phyloP scores from a whole-genome alignment of 352 stramenopile genomes.

The Hyaloperonospora brassicae region DNA sequence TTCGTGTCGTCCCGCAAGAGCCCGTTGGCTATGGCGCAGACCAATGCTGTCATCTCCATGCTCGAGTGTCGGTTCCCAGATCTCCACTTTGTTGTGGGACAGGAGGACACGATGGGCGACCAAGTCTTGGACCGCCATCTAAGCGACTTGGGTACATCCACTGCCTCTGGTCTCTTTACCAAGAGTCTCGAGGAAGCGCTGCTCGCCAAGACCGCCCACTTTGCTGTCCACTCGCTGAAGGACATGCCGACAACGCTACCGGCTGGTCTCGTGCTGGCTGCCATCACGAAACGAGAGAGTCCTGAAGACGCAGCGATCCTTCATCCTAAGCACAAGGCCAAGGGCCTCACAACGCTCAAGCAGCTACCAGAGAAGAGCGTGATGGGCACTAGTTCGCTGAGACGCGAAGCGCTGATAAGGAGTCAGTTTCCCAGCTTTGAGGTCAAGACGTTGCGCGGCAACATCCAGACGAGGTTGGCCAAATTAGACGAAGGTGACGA shows the following conservation, averaged over 20 bases:
- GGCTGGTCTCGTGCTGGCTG: conserved; percentile 63
- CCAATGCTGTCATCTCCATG: conserved; percentile 75
- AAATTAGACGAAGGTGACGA: conserved; percentile 81
- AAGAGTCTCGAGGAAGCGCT: conserved; percentile 85
- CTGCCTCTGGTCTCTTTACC: conserved; percentile 75
- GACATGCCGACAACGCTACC: conserved; percentile 85
- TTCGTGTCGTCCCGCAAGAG: conserved; percentile 85
- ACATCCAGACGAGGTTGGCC: conserved; percentile 80
- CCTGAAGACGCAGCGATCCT: conserved; percentile 78
- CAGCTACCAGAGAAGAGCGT: conserved; percentile 57
- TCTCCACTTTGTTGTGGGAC: conserved; percentile 66
- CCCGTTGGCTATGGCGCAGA: conserved; percentile 84
- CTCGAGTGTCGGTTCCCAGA: conserved; percentile 59
- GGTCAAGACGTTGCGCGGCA: conserved; percentile 81
- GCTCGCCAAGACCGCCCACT: conserved; percentile 50
- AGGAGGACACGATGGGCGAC: conserved; percentile 78
- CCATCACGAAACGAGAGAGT: conserved; percentile 77
- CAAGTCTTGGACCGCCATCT: conserved; percentile 71
- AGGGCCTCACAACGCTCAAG: conserved; percentile 44
- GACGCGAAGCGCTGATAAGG: conserved; percentile 67
- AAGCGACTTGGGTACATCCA: conserved; percentile 62
- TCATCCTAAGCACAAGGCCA: conserved; percentile 75
- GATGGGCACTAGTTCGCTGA: conserved; percentile 79
- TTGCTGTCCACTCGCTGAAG: conserved; percentile 87
- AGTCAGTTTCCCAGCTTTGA: conserved; percentile 62